These are phyloP conservation scores for Polyporus arcularius DNA, from an alignment of 768 basidiomycete genomes.

Conservation along the genomic window DNA sequence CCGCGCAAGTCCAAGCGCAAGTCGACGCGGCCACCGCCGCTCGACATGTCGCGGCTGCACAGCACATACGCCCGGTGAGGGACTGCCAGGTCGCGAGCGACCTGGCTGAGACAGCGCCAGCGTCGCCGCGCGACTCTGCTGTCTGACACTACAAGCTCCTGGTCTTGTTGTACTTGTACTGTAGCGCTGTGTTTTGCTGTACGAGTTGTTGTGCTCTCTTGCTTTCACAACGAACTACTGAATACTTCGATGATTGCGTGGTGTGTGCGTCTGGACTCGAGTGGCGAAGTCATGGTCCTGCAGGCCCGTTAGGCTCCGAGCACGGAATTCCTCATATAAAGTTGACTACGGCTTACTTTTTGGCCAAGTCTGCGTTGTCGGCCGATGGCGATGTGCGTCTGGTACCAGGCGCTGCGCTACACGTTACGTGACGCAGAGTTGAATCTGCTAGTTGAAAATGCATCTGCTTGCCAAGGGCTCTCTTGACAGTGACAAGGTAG, in stretches of 20 bases:
- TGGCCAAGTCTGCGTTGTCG: too few species aligned
- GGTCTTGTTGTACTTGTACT: slow-evolving; percentile 10
- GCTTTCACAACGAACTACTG: background rate
- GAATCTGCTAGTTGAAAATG: too few species aligned
- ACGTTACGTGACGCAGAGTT: too few species aligned
- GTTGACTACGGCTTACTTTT: too few species aligned
- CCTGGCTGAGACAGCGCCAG: slow-evolving; percentile 6
- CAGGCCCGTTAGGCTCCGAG: too few species aligned
- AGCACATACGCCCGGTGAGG: slow-evolving; percentile 17
- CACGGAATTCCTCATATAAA: too few species aligned
- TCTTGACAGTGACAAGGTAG: too few species aligned
- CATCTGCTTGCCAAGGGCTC: too few species aligned
- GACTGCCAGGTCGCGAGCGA: slow-evolving; percentile 8
- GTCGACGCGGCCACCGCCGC: slow-evolving; percentile 16
- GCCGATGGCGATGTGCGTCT: too few species aligned
- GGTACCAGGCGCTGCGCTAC: too few species aligned
- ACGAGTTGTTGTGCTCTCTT: background rate
- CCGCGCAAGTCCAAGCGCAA: slow-evolving; percentile 16
- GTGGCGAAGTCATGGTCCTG: too few species aligned
- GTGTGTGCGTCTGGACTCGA: too few species aligned
- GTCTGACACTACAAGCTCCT: slow-evolving; percentile 4
- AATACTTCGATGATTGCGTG: background rate
- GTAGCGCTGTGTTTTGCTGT: background rate
- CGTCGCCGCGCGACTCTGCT: slow-evolving; percentile 16
- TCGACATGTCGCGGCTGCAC: slow-evolving; percentile 20